Evolutionary conservation across 2,329 filamentous ascomycete genomes (phyloP).

Genomic region (Phialophora tarda): DNA sequence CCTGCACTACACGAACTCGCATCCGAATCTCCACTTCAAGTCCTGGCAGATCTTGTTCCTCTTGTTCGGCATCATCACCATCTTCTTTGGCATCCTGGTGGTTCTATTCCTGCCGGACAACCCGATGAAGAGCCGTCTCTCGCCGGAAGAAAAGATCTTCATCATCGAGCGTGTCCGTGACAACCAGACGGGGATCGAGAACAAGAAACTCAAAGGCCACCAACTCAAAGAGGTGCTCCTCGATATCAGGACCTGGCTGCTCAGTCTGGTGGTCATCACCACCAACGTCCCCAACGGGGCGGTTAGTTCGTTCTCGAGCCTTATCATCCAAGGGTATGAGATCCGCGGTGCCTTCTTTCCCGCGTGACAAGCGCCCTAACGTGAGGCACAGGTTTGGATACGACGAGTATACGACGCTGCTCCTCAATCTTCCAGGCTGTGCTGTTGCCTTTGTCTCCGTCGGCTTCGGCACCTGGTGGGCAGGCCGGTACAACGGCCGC

Average conservation of each 20-base stretch:
- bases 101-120: constrained; percentile 51
- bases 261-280: constrained; percentile 45
- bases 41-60: constrained; percentile 50
- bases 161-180: constrained; percentile 51
- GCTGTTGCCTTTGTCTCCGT: constrained; percentile 51
- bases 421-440: constrained; percentile 54
- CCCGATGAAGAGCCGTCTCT: constrained; percentile 48
- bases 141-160: constrained; percentile 47
- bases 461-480: constrained; percentile 48
- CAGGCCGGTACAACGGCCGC: constrained; percentile 49
- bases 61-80: constrained; percentile 52
- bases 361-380: constrained; percentile 19
- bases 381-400: constrained; percentile 50
- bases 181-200: constrained; percentile 59
- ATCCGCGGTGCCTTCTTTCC: not conserved
- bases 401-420: constrained; percentile 50
- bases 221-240: constrained; percentile 55
- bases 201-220: constrained; percentile 55
- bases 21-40: constrained; percentile 39
- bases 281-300: constrained; percentile 51
- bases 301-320: constrained; percentile 51
- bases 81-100: constrained; percentile 47
- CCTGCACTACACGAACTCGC: constrained; percentile 25
- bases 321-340: constrained; percentile 47
- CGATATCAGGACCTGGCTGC: constrained; percentile 52